Percentiles rank a stretch among this genome's conserved stretches.
Evolutionary conservation across 139 green algal genomes (phyloP).

Genomic region (Prasinococcaceae sp.): DNA sequence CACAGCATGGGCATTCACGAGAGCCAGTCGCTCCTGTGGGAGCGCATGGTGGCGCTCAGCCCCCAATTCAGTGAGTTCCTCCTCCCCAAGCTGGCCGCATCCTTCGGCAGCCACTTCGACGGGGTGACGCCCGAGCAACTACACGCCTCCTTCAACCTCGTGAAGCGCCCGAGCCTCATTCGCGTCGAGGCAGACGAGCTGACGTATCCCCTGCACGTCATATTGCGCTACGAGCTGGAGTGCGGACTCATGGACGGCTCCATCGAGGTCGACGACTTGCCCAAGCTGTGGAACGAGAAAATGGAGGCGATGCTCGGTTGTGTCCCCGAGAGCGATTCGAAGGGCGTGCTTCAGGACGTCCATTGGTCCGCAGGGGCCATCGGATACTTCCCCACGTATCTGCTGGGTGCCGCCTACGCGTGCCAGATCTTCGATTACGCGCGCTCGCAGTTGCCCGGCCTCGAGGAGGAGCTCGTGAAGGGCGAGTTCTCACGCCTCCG

Average conservation of each 20-base stretch:
- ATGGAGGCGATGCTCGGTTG: conserved; percentile 58
- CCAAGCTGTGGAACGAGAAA: conserved; percentile 49
- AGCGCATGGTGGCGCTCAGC: conserved; percentile 68
- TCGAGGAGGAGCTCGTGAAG: conserved; percentile 47
- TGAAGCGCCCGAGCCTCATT: conserved; percentile 51
- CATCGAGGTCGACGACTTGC: conserved; percentile 38
- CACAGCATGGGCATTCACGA: conserved; percentile 79
- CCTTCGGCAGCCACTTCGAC: conserved; percentile 26
- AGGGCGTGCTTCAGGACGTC: conserved; percentile 72
- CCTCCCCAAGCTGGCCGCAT: conserved; percentile 26
- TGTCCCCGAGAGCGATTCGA: conserved; percentile 36
- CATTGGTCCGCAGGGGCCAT: conserved; percentile 60
- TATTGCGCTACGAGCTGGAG: conserved; percentile 72
- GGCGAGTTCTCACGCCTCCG: conserved; percentile 56
- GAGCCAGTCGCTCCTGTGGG: conserved; percentile 68
- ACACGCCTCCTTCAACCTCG: conserved; percentile 56
- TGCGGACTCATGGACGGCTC: conserved; percentile 49
- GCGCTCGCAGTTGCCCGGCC: conserved; percentile 30
- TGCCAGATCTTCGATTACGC: conserved; percentile 31
- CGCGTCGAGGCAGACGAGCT: conserved; percentile 78
- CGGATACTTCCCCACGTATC: conserved; percentile 68
- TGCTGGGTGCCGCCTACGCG: conserved; percentile 61
- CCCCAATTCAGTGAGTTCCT: conserved; percentile 40
- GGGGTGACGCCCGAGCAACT: conserved; percentile 33
- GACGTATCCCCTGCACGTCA: conserved; percentile 78